These are phyloP conservation scores for Penicillium flavigenum DNA, from an alignment of 495 filamentous ascomycete species.

Conservation along the genomic window DNA sequence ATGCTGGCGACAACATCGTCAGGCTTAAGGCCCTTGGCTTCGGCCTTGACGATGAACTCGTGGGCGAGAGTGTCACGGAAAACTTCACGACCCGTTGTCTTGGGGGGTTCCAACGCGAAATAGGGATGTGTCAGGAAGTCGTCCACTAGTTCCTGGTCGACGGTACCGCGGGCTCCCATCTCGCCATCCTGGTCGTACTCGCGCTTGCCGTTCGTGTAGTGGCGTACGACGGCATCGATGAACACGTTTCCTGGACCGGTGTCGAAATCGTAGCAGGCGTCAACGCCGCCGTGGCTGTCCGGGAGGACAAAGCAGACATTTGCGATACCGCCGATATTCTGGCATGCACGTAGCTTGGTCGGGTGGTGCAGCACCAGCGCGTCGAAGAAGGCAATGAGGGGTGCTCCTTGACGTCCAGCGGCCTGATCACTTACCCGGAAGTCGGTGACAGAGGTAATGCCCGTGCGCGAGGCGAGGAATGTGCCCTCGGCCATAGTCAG, in stretches of 20 bases:
- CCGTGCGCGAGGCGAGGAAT: constrained; percentile 43
- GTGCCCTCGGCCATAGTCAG: constrained; percentile 49
- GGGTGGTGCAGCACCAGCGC: constrained; percentile 55
- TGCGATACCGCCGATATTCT: constrained; percentile 61
- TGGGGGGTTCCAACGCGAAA: constrained; percentile 50
- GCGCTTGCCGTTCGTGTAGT: constrained; percentile 34
- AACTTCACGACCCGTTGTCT: constrained; percentile 59
- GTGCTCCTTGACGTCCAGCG: constrained; percentile 46
- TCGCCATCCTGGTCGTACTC: constrained; percentile 48
- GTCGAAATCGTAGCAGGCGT: constrained; percentile 55
- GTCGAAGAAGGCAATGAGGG: constrained; percentile 49
- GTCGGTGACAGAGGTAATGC: constrained; percentile 47
- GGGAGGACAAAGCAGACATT: constrained; percentile 62
- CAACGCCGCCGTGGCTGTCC: constrained; percentile 46
- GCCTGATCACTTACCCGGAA: constrained; percentile 48
- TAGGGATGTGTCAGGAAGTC: constrained; percentile 51
- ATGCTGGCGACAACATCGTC: constrained; percentile 56
- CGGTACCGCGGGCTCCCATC: constrained; percentile 51
- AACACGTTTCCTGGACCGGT: constrained; percentile 45
- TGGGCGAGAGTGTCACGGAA: constrained; percentile 55
- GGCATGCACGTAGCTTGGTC: constrained; percentile 54
- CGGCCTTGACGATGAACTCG: constrained; percentile 47
- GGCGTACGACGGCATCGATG: constrained; percentile 40
- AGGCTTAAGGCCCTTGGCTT: constrained; percentile 40
- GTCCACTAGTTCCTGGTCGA: constrained; percentile 54